phyloP scores from a whole-genome alignment of 257 asterid genomes.

The Gentiana macrophylla region DNA sequence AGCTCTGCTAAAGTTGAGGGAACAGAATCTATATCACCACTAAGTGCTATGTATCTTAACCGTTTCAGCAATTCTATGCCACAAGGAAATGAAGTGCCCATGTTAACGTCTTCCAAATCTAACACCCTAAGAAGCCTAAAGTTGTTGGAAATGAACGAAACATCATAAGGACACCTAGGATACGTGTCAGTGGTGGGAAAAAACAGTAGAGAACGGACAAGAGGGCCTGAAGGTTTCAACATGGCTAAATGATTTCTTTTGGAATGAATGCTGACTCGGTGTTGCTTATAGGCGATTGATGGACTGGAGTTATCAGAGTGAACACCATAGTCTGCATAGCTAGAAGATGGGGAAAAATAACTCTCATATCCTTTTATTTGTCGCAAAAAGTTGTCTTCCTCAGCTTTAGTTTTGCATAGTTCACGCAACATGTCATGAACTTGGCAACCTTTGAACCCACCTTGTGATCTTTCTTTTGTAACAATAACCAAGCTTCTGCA shows the following conservation, averaged over 20 bases:
- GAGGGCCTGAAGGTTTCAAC: not conserved
- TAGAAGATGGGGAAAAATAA: not conserved
- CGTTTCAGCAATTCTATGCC: not conserved
- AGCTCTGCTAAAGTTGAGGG: not conserved
- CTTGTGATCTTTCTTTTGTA: not conserved
- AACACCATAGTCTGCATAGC: not conserved
- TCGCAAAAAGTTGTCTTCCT: not conserved
- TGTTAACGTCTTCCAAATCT: not conserved
- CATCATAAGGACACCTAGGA: not conserved
- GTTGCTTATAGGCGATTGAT: not conserved
- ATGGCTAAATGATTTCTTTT: not conserved
- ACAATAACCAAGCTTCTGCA: not conserved
- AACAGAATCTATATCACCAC: not conserved
- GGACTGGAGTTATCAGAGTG: not conserved
- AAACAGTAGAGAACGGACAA: not conserved
- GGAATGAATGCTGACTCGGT: slow-evolving; percentile 1
- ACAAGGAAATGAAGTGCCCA: not conserved
- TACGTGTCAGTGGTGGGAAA: not conserved
- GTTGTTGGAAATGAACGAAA: not conserved
- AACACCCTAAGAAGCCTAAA: not conserved
- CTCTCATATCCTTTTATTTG: not conserved
- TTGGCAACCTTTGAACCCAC: not conserved
- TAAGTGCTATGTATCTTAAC: not conserved
- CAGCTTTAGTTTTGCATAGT: not conserved
- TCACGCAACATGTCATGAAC: not conserved